Conservation (phyloP, 2,329 filamentous ascomycete genomes). For the Tolypocladium guangdongense region DNA sequence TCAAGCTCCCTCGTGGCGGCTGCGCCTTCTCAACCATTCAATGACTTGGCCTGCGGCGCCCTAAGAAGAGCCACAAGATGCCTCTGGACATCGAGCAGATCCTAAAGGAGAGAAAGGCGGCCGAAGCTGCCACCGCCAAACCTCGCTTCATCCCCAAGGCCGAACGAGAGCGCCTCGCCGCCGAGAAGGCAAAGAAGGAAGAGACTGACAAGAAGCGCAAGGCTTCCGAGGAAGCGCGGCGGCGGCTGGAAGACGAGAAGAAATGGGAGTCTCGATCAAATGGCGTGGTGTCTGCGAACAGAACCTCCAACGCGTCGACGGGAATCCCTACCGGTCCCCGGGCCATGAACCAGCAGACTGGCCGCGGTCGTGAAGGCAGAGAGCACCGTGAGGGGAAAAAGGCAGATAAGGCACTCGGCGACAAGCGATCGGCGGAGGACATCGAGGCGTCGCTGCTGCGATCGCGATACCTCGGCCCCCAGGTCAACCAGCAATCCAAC, state of each 20-base stretch:
- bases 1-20: not conserved
- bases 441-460: conserved; percentile 66
- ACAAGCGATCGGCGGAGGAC: conserved; percentile 40
- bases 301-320: conserved; percentile 11
- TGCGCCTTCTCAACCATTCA: too few relatives aligned
- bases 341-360: conserved; percentile 44
- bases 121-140: conserved; percentile 74
- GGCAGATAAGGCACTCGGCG: conserved; percentile 22
- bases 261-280: conserved; percentile 21
- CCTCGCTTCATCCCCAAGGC: conserved; percentile 81
- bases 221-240: conserved; percentile 51
- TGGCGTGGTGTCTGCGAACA: conserved; percentile 14
- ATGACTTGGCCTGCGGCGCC: too few relatives aligned
- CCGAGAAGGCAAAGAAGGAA: conserved; percentile 66
- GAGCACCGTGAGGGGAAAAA: conserved; percentile 21
- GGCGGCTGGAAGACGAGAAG: conserved; percentile 53
- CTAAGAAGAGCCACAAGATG: conserved; percentile 12
- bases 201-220: conserved; percentile 45
- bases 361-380: conserved; percentile 24
- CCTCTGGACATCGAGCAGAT: conserved; percentile 75
- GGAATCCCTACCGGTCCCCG: conserved; percentile 60
- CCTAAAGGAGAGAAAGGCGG: conserved; percentile 73
- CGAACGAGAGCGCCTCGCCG: conserved; percentile 67
- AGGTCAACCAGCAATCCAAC: conserved; percentile 68
- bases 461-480: conserved; percentile 82